Evolutionary conservation across 1,284 basidiomycete species (phyloP).

Genomic region (Serendipita sp.): DNA sequence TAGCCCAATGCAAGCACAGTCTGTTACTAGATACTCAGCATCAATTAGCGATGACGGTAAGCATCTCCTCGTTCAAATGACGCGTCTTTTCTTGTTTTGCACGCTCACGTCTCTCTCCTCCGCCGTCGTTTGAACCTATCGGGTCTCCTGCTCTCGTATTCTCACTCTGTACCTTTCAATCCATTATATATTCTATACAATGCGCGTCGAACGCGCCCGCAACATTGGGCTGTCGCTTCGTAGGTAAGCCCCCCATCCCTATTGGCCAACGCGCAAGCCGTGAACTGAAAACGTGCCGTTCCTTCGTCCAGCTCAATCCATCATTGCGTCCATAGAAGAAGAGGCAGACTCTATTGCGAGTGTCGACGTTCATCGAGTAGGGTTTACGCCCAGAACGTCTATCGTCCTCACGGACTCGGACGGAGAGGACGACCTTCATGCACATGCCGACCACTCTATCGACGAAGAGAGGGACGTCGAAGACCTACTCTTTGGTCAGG

Average conservation of each 20-base stretch:
- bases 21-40: background rate
- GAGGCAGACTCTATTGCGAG: background rate
- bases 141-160: background rate
- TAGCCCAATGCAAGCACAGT: background rate
- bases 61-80: background rate
- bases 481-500: background rate
- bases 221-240: background rate
- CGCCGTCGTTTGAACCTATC: background rate
- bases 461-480: constrained; percentile 1
- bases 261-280: background rate
- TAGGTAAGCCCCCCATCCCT: background rate
- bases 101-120: background rate
- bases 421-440: background rate
- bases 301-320: background rate
- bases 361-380: background rate
- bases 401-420: background rate
- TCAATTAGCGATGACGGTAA: background rate
- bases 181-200: background rate
- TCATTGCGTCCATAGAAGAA: background rate
- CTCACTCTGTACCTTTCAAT: background rate
- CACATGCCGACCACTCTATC: background rate
- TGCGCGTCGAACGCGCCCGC: background rate
- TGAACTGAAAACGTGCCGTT: background rate
- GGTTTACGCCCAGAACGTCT: background rate
- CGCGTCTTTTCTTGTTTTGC: background rate